Evolutionary conservation across 2,329 filamentous ascomycete species (phyloP), one percentile per base, ranked within the genome.

Genomic region (Ascochyta lentis): DNA sequence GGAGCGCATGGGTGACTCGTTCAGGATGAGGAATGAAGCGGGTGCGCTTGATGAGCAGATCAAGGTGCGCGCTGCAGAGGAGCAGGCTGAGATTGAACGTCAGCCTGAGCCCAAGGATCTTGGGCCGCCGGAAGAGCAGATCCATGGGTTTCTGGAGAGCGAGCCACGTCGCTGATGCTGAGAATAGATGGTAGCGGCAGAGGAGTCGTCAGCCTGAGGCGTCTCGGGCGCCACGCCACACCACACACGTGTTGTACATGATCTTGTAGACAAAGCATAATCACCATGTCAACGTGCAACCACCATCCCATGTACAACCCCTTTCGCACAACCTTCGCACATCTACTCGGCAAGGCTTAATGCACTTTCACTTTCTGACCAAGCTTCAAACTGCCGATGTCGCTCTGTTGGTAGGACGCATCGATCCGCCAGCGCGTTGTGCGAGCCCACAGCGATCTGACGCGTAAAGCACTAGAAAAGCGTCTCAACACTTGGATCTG

Each of bases 121-220:
- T 13, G 46, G 41, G 12, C 34, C 46, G 29, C 26, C 24, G 13
- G 56, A 61, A 33, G 55, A 65, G 12, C 55, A 65, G 13, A 56
- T 64, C 16, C 57, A 64, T 47, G 47, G 44, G 13, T 65, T 65
- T 16, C 52, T 64, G 33, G 26, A 31, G n/a, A 48, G 60, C 12
- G 48, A 60, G 47, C 41, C 53, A 3, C 15, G 33, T 35, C 33
- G n/a, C 52, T 37, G 54, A 58, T 33, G 33, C 40, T 23, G 41
- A 50, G 29, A 19, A 38, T 24, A 19, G 29, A 37, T 10, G 19
- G 22, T 31, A 31, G 29, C 13, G 13, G 12, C 15, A 51, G 16
- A 47, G 34, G 53, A 22, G 19, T 54, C 52, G 33, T 35, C 33
- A 41, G 43, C 29, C 42, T 42, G 29, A 53, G 50, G 50, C 50